phyloP scores from a whole-genome alignment of 176 grass and related monocot species.

The Oryza rufipogon region DNA sequence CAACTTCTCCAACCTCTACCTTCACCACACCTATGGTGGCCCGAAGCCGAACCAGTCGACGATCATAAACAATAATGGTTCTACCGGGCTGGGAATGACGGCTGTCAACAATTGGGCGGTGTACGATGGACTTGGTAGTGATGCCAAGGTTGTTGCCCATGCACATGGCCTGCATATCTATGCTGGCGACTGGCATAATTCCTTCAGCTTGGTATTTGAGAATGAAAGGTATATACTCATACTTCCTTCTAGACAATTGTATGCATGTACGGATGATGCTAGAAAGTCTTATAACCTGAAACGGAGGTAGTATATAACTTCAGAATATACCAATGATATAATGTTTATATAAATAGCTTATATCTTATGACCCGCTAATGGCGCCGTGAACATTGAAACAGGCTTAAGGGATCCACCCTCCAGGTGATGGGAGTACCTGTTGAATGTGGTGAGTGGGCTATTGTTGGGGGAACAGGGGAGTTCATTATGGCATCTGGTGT shows the following conservation, averaged over 20 bases:
- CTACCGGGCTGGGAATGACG: neutral
- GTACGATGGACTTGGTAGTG: neutral
- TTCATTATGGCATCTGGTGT: conserved; percentile 21
- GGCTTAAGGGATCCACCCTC: conserved; percentile 23
- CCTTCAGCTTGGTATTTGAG: conserved; percentile 7
- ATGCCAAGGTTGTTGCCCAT: neutral
- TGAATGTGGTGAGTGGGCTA: conserved; percentile 21
- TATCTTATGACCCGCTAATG: neutral
- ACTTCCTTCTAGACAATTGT: no score
- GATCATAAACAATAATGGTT: neutral
- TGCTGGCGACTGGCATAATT: neutral
- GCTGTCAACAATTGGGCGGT: conserved; percentile 1
- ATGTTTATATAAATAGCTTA: neutral
- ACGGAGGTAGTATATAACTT: no score
- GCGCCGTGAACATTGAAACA: neutral
- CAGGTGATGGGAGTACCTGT: conserved; percentile 7
- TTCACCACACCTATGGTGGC: neutral
- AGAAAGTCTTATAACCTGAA: no score
- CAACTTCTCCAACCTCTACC: neutral
- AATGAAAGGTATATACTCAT: neutral
- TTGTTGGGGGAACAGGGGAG: conserved; percentile 15
- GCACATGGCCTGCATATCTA: conserved; percentile 26
- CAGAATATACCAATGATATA: neutral
- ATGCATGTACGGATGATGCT: no score
- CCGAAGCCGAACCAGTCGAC: neutral